Evolutionary conservation across 768 basidiomycete genomes (phyloP).

Genomic region (Dacryopinax primogenitus): DNA sequence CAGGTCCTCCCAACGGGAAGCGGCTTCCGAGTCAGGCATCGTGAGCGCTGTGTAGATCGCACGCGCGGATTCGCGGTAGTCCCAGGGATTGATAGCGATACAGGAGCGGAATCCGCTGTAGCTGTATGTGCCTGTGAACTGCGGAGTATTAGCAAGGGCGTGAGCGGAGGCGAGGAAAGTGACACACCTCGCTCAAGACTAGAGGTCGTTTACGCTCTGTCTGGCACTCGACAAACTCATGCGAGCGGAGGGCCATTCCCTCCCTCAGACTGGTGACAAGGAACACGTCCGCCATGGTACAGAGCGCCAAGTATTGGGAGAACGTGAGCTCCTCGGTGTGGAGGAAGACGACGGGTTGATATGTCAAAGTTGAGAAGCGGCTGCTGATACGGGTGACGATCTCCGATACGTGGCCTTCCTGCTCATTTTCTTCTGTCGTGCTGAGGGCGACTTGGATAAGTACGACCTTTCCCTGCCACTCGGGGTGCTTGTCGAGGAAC

Average conservation of each 20-base stretch:
- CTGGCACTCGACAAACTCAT: constrained; percentile 72
- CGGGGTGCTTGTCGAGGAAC: constrained; percentile 67
- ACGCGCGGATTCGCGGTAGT: constrained; percentile 65
- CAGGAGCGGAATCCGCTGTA: constrained; percentile 80
- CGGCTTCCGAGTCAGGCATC: constrained; percentile 62
- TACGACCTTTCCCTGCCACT: constrained; percentile 67
- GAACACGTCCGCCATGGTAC: constrained; percentile 76
- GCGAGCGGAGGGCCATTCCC: constrained; percentile 74
- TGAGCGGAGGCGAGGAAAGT: background rate
- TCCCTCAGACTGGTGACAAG: constrained; percentile 72
- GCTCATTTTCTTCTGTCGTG: constrained; percentile 63
- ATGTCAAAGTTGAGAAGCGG: constrained; percentile 69
- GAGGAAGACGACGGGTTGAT: constrained; percentile 76
- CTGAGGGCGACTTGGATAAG: constrained; percentile 80
- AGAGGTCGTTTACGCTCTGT: constrained; percentile 54
- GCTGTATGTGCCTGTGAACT: constrained; percentile 79
- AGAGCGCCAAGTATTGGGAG: constrained; percentile 67
- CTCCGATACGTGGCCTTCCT: constrained; percentile 60
- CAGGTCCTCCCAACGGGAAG: constrained; percentile 69
- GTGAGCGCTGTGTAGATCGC: constrained; percentile 64
- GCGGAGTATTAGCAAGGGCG: constrained; percentile 11
- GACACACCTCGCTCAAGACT: constrained; percentile 60
- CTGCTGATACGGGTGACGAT: constrained; percentile 70
- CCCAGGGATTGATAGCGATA: constrained; percentile 78
- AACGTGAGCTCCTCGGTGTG: constrained; percentile 78